phyloP scores from a whole-genome alignment of 2,329 filamentous ascomycete genomes.

The Trichoderma pleuroti region DNA sequence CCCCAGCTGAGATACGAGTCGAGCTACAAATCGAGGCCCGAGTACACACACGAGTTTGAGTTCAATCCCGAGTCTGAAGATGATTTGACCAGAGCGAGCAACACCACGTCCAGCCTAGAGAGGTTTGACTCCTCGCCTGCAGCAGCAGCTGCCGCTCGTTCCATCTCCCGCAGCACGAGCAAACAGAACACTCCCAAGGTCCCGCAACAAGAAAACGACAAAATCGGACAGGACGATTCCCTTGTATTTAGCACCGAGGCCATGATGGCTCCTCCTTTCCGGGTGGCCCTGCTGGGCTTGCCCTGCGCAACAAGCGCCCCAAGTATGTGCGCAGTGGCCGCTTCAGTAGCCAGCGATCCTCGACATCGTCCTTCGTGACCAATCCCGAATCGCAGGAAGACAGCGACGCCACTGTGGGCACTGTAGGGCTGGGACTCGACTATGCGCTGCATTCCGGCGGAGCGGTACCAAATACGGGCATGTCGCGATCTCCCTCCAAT shows the following conservation, averaged over 20 bases:
- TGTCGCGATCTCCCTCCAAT: conserved; percentile 50
- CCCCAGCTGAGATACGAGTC: conserved; percentile 8
- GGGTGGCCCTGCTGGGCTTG: conserved; percentile 45
- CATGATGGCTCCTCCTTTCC: conserved; percentile 29
- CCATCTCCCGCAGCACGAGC: conserved; percentile 47
- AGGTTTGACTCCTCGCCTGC: conserved; percentile 55
- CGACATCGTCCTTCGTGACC: conserved; percentile 56
- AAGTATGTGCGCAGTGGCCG: conserved; percentile 59
- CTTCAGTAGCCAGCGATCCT: conserved; percentile 57
- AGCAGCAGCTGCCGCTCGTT: conserved; percentile 51
- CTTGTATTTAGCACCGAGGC: conserved; percentile 29
- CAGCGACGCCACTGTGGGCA: conserved; percentile 69
- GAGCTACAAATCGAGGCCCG: conserved; percentile 23
- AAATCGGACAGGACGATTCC: conserved; percentile 31
- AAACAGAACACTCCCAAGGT: conserved; percentile 15
- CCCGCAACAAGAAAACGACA: conserved; percentile 28
- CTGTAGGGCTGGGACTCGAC: conserved; percentile 63
- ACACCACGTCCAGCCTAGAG: conserved; percentile 51
- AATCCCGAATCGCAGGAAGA: conserved; percentile 54
- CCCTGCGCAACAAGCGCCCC: conserved; percentile 48
- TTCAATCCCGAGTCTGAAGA: conserved; percentile 21
- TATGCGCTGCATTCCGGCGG: conserved; percentile 81
- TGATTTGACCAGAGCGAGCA: conserved; percentile 32
- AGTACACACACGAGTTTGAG: conserved; percentile 17
- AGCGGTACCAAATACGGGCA: conserved; percentile 56